Evolutionary conservation across 1,284 basidiomycete species (phyloP).

Genomic region (Tilletiaria anomala): DNA sequence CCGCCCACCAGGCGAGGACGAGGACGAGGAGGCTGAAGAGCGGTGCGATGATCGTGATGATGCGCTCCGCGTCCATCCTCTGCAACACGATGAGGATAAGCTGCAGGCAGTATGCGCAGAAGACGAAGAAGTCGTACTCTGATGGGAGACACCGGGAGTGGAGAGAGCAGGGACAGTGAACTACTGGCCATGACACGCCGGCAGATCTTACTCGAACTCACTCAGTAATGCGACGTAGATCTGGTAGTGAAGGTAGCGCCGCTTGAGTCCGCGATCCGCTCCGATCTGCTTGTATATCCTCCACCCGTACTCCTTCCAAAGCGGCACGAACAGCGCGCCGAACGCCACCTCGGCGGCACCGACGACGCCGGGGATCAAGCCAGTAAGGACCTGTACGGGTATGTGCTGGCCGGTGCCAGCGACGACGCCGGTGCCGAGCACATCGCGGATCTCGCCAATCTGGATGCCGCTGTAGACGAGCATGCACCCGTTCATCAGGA

Average conservation of each 20-base stretch:
- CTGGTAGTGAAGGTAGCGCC: slow-evolving; percentile 21
- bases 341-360: slow-evolving; percentile 16
- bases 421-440: slow-evolving; percentile 22
- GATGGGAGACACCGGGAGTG: not conserved
- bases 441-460: slow-evolving; percentile 25
- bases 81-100: slow-evolving; percentile 25
- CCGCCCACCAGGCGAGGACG: slow-evolving; percentile 23
- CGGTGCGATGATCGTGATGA: slow-evolving; percentile 24
- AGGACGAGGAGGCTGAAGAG: slow-evolving; percentile 21
- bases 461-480: slow-evolving; percentile 27
- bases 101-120: slow-evolving; percentile 7
- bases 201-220: too few relatives aligned
- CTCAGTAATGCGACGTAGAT: slow-evolving; percentile 25
- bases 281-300: slow-evolving; percentile 30
- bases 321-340: slow-evolving; percentile 14
- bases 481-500: slow-evolving; percentile 25
- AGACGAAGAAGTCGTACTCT: slow-evolving; percentile 15
- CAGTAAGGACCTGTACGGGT: slow-evolving; percentile 27
- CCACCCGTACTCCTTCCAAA: slow-evolving; percentile 31
- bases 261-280: slow-evolving; percentile 21
- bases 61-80: slow-evolving; percentile 14
- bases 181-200: too few relatives aligned
- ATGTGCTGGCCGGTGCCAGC: slow-evolving; percentile 20
- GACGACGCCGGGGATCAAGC: slow-evolving; percentile 25
- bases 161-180: too few relatives aligned